Base-by-base conservation (phyloP, 2,329 filamentous ascomycete genomes). In the Talaromyces sp. region DNA sequence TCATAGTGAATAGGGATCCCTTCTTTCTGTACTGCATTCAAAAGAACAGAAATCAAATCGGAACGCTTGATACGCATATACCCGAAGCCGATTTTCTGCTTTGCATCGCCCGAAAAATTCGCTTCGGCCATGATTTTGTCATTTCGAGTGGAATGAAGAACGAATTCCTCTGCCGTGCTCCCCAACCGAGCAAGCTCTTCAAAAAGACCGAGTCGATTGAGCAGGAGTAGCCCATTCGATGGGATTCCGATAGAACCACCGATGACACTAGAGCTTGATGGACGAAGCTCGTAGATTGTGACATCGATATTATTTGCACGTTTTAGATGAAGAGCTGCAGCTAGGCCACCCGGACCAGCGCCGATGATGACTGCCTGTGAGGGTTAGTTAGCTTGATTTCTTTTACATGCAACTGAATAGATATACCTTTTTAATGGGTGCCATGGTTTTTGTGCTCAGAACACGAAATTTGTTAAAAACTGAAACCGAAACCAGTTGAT, bases 31-130 rank as follows among this genome's bases (percentile, higher is more conserved):
- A 63, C 66, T 22, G 63, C 68, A 27, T 69, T 64, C 11, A 70
- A 56, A 15, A 75, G 59, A 1, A 70, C 65, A 25, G 69, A 64
- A 54, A 73, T 60, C 51, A 74, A 56, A 53, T 73, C 71, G 9
- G 62, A 60, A 30, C 73, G 62, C 47, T 68, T 70, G 51, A 73
- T 70, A 22, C 72, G 66, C 51, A 71, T 42, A 55, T 71, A 73
- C 0, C 68, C 66, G 58, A 67, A 73, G 10, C 72, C 72, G 4
- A 65, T 72, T 60, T 67, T 49, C 49, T 66, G 64, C 15, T 15
- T 53, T 17, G 49, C 49, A 11, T 28, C 49, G 27, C 49, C 49
- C 3, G 49, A 53, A 13, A 53, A 53, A n/a, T 53, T 53, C 13
- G 49, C 25, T 22, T 53, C 25, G 27, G 49, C 11, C 13, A 53